Percentiles rank a stretch among this genome's conserved stretches.
Evolutionary conservation across 257 asterid species (phyloP).

Genomic region (Thymus mandschuricus): DNA sequence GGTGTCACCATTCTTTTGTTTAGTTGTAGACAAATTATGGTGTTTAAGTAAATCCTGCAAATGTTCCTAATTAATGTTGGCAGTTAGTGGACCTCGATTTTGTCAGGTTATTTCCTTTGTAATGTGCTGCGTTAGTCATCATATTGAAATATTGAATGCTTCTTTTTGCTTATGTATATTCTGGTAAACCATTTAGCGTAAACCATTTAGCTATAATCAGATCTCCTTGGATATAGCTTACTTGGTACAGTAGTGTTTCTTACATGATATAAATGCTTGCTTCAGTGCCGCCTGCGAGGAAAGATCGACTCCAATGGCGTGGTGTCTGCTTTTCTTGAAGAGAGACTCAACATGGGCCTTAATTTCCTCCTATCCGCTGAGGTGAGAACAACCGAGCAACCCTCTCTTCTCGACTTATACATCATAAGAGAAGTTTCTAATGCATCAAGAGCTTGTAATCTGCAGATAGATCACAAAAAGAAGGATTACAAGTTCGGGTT

Average conservation of each 20-base stretch:
- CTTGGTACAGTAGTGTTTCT: too few relatives aligned
- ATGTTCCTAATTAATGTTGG: background rate
- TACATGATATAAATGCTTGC: background rate
- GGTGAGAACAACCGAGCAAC: slow-evolving; percentile 38
- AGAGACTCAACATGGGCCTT: slow-evolving; percentile 77
- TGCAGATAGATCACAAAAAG: slow-evolving; percentile 82
- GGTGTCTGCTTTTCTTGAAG: slow-evolving; percentile 68
- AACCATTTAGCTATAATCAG: too few relatives aligned
- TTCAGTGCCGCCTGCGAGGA: slow-evolving; percentile 86
- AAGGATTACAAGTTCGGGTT: slow-evolving; percentile 86
- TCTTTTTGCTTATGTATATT: too few relatives aligned
- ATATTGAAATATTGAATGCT: too few relatives aligned
- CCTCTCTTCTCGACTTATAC: background rate
- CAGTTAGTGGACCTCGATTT: background rate
- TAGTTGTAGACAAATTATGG: background rate
- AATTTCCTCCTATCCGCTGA: slow-evolving; percentile 87
- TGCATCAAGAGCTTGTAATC: slow-evolving; percentile 5
- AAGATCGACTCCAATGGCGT: slow-evolving; percentile 84
- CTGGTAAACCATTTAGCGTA: too few relatives aligned
- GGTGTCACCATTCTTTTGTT: background rate
- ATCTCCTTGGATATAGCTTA: too few relatives aligned
- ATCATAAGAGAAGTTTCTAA: background rate
- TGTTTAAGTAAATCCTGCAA: background rate
- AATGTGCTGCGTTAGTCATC: too few relatives aligned
- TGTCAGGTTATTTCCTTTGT: background rate